Conservation (phyloP, 2,329 filamentous ascomycete species). For the Fusarium nisikadoi region DNA sequence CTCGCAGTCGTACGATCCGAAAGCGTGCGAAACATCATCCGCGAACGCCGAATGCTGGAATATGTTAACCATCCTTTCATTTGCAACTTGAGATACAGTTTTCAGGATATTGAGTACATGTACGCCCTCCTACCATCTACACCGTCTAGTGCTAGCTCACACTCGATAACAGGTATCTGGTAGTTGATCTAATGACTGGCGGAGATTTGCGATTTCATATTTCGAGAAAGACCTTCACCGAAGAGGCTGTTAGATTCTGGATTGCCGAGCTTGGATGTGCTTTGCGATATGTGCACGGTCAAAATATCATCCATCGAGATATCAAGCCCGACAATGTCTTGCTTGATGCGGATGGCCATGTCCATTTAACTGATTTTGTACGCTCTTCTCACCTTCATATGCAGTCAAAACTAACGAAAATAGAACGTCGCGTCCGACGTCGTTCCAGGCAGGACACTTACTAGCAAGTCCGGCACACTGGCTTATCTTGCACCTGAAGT, state of each 20-base stretch:
- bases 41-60: conserved; percentile 97
- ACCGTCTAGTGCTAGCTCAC: conserved; percentile 27
- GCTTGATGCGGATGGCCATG: conserved; percentile 88
- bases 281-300: conserved; percentile 83
- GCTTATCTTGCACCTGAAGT: conserved; percentile 97
- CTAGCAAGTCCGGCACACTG: conserved; percentile 95
- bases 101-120: conserved; percentile 99
- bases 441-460: conserved; percentile 81
- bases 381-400: conserved; percentile 48
- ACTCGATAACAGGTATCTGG: conserved; percentile 77
- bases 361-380: conserved; percentile 98
- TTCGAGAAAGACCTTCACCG: conserved; percentile 96
- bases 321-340: conserved; percentile 93
- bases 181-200: conserved; percentile 97
- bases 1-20: conserved; percentile 89
- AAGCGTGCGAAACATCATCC: conserved; percentile 97
- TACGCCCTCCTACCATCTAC: conserved; percentile 57
- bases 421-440: conserved; percentile 98
- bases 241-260: conserved; percentile 97
- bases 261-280: conserved; percentile 94
- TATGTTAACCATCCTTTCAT: conserved; percentile 98
- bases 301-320: conserved; percentile 90
- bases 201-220: conserved; percentile 98
- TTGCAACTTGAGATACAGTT: conserved; percentile 98
- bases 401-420: conserved; percentile 7